Conservation (phyloP, 352 stramenopile species). For the Globisporangium middletonii region DNA sequence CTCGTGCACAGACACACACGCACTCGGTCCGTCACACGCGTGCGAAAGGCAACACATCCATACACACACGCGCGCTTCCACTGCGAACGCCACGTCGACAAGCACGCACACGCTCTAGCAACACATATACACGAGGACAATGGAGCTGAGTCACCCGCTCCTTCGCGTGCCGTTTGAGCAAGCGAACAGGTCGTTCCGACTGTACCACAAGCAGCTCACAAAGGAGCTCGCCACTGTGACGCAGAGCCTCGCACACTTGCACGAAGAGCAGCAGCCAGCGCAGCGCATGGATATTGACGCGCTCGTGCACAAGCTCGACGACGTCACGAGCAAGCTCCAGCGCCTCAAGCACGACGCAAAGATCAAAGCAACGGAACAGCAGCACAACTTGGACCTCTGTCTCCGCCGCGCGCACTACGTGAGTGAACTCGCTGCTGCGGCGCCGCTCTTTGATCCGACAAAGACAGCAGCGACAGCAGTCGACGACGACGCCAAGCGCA, state of each 20-base stretch:
- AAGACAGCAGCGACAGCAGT: constrained; percentile 1
- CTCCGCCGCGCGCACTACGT: constrained; percentile 36
- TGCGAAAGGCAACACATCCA: no score
- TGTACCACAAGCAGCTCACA: constrained; percentile 78
- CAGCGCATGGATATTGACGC: constrained; percentile 56
- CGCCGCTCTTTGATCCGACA: constrained; percentile 12
- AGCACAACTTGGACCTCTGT: constrained; percentile 52
- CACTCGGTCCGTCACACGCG: no score
- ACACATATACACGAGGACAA: constrained; percentile 1
- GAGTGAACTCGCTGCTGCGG: constrained; percentile 26
- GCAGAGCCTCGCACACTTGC: constrained; percentile 40
- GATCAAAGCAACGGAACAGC: constrained; percentile 36
- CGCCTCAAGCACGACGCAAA: constrained; percentile 44
- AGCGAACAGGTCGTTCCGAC: constrained; percentile 65
- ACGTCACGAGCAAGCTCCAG: constrained; percentile 36
- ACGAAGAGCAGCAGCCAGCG: constrained; percentile 48
- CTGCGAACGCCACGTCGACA: not conserved
- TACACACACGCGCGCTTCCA: no score
- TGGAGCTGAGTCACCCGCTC: constrained; percentile 68
- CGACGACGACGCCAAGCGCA: constrained; percentile 13
- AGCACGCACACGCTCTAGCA: not conserved
- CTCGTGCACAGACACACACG: no score
- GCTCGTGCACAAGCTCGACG: constrained; percentile 41
- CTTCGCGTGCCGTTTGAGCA: constrained; percentile 72
- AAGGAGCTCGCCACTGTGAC: constrained; percentile 48